Evolutionary conservation across 345 rosid species (phyloP).

Genomic region (Pseudoturritis turrita): DNA sequence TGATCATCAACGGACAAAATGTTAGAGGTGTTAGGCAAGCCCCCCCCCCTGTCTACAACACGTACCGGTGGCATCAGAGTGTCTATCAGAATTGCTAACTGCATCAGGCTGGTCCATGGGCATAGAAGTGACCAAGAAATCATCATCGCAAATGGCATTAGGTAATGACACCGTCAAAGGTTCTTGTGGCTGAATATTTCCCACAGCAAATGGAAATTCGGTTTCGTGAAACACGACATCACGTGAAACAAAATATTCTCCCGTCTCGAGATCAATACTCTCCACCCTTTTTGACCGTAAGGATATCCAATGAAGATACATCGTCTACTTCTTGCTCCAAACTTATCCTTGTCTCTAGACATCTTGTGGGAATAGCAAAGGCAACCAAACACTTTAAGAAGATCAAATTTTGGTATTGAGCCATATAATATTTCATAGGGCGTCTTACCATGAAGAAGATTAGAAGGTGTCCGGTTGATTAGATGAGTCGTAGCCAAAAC

Average conservation of each 20-base stretch:
- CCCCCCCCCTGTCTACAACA: no score
- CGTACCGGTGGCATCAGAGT: no score
- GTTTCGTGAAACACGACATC: not conserved
- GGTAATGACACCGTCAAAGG: no score
- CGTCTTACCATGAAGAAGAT: not conserved
- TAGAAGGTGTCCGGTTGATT: not conserved
- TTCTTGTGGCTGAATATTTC: no score
- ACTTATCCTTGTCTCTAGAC: not conserved
- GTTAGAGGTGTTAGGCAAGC: no score
- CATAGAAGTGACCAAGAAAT: no score
- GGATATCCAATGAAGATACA: not conserved
- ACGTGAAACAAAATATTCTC: not conserved
- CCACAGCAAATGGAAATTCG: no score
- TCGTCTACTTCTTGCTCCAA: not conserved
- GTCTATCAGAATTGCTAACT: no score
- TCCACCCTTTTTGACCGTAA: not conserved
- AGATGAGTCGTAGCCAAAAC: not conserved
- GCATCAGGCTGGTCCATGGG: no score
- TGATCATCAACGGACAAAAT: no score
- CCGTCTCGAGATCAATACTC: not conserved
- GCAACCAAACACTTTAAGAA: rapidly evolving
- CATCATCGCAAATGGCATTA: no score
- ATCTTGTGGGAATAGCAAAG: not conserved
- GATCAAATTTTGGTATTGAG: not conserved
- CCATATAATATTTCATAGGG: not conserved